A percentile compares a stretch with the other conserved stretches of the same genome.
phyloP scores from a whole-genome alignment of 495 filamentous ascomycete genomes.

The Neurospora discreta region DNA sequence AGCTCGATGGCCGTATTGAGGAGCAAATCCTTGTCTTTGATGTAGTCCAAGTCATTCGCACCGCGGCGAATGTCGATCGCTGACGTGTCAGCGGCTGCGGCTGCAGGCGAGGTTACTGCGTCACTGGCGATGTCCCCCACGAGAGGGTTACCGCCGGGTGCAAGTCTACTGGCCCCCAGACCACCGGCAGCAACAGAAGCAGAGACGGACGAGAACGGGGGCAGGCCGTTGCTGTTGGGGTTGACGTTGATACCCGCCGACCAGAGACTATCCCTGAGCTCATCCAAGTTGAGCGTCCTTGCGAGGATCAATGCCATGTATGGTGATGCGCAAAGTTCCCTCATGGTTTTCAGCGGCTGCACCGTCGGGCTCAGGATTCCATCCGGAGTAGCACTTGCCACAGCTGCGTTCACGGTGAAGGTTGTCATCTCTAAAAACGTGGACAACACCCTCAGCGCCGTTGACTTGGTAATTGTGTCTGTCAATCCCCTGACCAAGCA shows the following conservation, averaged over 20 bases:
- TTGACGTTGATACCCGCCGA: constrained; percentile 30
- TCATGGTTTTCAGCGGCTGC: constrained; percentile 5
- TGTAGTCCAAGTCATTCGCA: constrained; percentile 28
- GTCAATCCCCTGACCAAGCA: constrained; percentile 50
- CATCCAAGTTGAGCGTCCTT: constrained; percentile 32
- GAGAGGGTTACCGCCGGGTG: background rate
- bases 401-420: constrained; percentile 9
- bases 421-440: constrained; percentile 49
- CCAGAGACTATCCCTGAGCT: constrained; percentile 42
- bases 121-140: background rate
- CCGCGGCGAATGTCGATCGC: constrained; percentile 14
- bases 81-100: background rate
- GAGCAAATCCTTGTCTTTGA: constrained; percentile 45
- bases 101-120: constrained; percentile 8
- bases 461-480: constrained; percentile 43
- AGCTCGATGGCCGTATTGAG: constrained; percentile 45
- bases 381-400: constrained; percentile 4
- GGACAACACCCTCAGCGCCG: constrained; percentile 43
- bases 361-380: constrained; percentile 5
- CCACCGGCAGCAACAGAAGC: background rate
- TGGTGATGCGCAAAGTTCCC: constrained; percentile 31
- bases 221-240: constrained; percentile 17
- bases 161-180: background rate
- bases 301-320: constrained; percentile 42
- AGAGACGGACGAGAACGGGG: background rate